These are phyloP conservation scores for Amanita pallidorosea DNA, from an alignment of 768 basidiomycete genomes.

Conservation along the genomic window DNA sequence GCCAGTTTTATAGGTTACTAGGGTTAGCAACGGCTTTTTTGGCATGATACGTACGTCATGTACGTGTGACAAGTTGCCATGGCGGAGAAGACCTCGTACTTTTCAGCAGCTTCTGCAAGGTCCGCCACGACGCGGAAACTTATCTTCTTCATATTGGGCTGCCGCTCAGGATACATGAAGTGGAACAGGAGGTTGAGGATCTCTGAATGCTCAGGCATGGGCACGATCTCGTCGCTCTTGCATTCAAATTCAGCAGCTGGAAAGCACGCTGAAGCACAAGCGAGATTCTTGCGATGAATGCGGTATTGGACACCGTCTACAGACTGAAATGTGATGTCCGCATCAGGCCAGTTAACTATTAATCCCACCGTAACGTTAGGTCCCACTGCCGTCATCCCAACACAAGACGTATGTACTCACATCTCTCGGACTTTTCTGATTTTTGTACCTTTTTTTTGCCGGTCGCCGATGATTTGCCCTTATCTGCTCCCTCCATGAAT, in stretches of 20 bases:
- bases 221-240: background rate
- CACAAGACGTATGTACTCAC: no score
- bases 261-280: constrained; percentile 7
- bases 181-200: constrained; percentile 11
- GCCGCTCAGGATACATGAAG: constrained; percentile 13
- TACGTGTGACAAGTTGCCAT: constrained; percentile 11
- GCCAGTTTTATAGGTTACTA: background rate
- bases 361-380: no score
- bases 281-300: constrained; percentile 11
- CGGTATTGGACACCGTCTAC: constrained; percentile 8
- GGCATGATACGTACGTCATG: constrained; percentile 9
- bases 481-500: no score
- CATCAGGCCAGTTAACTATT: constrained; percentile 6
- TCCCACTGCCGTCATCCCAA: no score
- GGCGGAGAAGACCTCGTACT: constrained; percentile 13
- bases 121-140: constrained; percentile 9
- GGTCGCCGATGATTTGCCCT: no score
- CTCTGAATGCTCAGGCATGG: background rate
- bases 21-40: no score
- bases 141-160: constrained; percentile 10
- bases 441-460: no score
- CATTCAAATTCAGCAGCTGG: constrained; percentile 4
- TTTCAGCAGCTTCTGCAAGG: constrained; percentile 14
- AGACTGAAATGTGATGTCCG: constrained; percentile 9
- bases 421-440: no score